Evolutionary conservation across 2,329 filamentous ascomycete genomes (phyloP).

Genomic region (Colletotrichum spinosum): DNA sequence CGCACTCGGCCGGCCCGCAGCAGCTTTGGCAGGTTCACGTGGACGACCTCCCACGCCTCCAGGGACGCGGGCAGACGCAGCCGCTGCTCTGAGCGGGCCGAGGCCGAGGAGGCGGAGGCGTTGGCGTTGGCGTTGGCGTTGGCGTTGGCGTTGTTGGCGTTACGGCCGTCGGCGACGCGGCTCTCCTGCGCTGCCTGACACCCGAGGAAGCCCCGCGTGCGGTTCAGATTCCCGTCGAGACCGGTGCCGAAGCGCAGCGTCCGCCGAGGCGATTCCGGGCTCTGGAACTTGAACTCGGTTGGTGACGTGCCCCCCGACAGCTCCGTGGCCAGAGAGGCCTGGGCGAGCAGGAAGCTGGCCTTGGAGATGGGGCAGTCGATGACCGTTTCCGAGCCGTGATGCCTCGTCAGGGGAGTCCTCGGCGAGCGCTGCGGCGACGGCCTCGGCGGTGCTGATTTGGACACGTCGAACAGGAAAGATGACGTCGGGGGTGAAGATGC

Average conservation of each 20-base stretch:
- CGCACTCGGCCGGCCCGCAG: constrained; percentile 24
- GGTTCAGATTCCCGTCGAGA: constrained; percentile 28
- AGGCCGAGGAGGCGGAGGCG: too few species aligned
- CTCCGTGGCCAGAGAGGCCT: constrained; percentile 20
- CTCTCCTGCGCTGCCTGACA: background rate
- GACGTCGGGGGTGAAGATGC: background rate
- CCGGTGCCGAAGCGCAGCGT: constrained; percentile 27
- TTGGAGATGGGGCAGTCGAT: constrained; percentile 29
- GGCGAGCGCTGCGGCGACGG: constrained; percentile 18
- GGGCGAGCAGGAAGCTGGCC: constrained; percentile 32
- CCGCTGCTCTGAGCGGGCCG: constrained; percentile 2
- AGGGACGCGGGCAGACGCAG: constrained; percentile 25
- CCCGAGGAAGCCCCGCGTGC: constrained; percentile 22
- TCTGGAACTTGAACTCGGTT: constrained; percentile 18
- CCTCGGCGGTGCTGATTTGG: background rate
- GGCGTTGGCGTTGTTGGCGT: background rate
- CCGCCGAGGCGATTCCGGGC: background rate
- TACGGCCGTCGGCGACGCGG: background rate
- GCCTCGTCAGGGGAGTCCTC: background rate
- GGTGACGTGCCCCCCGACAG: constrained; percentile 11
- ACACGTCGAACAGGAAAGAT: background rate
- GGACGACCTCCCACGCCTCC: constrained; percentile 31
- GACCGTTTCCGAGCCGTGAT: background rate
- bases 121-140: too few species aligned
- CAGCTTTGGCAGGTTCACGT: constrained; percentile 10